Base-by-base conservation (phyloP, 306 rosid species). In the Cicer bijugum region DNA sequence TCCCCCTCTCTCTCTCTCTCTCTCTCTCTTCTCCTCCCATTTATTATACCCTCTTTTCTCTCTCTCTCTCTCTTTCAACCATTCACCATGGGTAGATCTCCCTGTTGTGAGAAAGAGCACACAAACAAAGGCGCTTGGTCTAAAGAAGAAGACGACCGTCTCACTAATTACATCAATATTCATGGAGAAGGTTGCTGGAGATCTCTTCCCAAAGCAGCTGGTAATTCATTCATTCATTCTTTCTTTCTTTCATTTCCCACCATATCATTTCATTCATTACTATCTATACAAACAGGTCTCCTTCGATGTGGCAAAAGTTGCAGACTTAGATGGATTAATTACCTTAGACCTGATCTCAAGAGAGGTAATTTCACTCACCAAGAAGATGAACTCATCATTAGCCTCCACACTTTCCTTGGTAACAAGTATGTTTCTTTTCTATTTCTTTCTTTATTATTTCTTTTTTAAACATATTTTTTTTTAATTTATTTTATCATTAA, bases 231-330 rank as follows among this genome's bases (percentile, higher is more conserved):
- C 3, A 9, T 44, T 45, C 50, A 11, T 9, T 9, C 2, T 48
- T n/a, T 48, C 56, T 6, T 50, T 20, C 23, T 1, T 20, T 20
- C 56, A 14, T 50, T 50, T 50, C 35, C 1, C 12, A 53, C 16
- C 0, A 23, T 17, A 8, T 50, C 7, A 6, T n/a, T 48, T 12
- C n/a, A 46, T 47, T 6, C 8, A 6, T 48, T 48, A 2, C 17
- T 14, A 53, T 16, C 17, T 0, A 16, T 66, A 53, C 33, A 53
- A 1, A 16, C 75, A 87, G 95, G 91, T 0, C 72, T 89, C 85
- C 84, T 58, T 6, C 64, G 96, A 38, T 89, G 96, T 47, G 96
- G 92, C 7, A 89, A 89, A 75, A 89, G 92, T 42, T 89, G 96
- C 71, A 79, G 92, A 47, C 79, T 86, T 0, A 56, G 92, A 67